These are phyloP conservation scores for Cutaneotrichosporon sp. DNA, from an alignment of 1,284 basidiomycete species.

Conservation along the genomic window DNA sequence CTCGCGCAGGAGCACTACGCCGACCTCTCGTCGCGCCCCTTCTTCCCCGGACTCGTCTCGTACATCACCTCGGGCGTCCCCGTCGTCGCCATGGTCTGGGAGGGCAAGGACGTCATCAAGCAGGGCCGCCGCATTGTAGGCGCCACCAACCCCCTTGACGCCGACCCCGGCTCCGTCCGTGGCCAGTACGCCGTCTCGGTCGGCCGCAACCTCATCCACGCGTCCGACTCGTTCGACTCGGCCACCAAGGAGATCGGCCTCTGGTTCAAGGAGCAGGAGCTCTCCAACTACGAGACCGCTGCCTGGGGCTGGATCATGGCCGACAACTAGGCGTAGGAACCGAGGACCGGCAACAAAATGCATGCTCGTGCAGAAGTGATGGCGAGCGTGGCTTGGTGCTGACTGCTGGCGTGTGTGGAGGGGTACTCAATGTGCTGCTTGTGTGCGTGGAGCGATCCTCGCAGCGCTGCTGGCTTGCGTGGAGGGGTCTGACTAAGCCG, in stretches of 20 bases:
- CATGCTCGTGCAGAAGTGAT: neutral
- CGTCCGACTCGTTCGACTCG: slow-evolving; percentile 56
- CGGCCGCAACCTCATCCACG: slow-evolving; percentile 57
- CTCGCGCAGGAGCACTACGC: slow-evolving; percentile 51
- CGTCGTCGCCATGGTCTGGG: slow-evolving; percentile 46
- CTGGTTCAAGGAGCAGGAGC: slow-evolving; percentile 57
- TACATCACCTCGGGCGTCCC: slow-evolving; percentile 51
- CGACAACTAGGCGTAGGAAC: slow-evolving; percentile 21
- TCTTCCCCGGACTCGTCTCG: slow-evolving; percentile 49
- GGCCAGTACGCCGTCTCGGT: slow-evolving; percentile 51
- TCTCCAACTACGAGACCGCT: slow-evolving; percentile 51
- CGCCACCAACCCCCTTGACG: slow-evolving; percentile 49
- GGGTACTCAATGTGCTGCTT: no score
- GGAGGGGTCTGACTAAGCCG: no score
- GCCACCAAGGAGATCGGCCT: slow-evolving; percentile 58
- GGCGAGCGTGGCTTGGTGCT: neutral
- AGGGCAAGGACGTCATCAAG: slow-evolving; percentile 49
- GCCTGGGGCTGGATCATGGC: slow-evolving; percentile 26
- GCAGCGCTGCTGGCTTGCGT: no score
- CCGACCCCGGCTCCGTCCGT: slow-evolving; percentile 35
- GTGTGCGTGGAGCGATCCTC: no score
- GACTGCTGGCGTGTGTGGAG: no score
- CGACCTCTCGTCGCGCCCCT: slow-evolving; percentile 45
- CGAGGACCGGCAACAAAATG: neutral
- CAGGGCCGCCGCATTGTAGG: slow-evolving; percentile 51